Base-by-base conservation (phyloP, 441 rosid genomes). In the Populus hybrid region DNA sequence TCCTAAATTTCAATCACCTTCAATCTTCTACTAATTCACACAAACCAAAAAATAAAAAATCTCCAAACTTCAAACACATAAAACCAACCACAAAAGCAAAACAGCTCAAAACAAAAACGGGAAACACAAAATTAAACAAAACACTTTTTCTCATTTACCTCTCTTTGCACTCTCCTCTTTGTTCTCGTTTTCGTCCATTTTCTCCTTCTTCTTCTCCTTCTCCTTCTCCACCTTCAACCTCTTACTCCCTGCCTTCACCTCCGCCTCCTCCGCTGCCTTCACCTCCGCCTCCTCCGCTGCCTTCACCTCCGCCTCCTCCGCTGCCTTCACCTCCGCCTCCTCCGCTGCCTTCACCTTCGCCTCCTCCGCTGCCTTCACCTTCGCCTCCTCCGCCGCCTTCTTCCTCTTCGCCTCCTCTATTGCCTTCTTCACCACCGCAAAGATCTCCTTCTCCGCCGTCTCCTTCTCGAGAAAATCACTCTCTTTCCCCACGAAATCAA, bases 401-500 rank as follows among this genome's bases (percentile, higher is more conserved):
- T 75, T 86, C 83, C 73, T 87, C 82, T 70, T 85, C 85, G 73
- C 63, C 88, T 82, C 91, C 84, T 85, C 91, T 90, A 83, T 86
- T 2, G 87, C 89, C 1, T 86, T 87, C 79, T 81, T 86, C 68
- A 90, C 81, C 35, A 84, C 85, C 36, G 82, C 88, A 24, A 77
- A 76, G 83, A 94, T 87, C 87, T 93, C 91, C 84, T 79, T 81
- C 87, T 90, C 97, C 14, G 87, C 88, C 26, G 85, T 63, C 40
- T 84, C 89, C 75, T 84, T 84, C 65, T 71, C 80, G 6, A 95
- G 85, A 71, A 88, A 93, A 78, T 90, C 91, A 76, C 85, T 92
- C 83, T 90, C 91, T 66, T 84, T 79, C 11, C 76, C 94, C 8
- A 95, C 53, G 80, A 95, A 95, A 57, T 93, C 91, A 32, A 92